Evolutionary conservation across 371 early-diverging fungal genomes (phyloP).

Genomic region (Apophysomyces trapeziformis): DNA sequence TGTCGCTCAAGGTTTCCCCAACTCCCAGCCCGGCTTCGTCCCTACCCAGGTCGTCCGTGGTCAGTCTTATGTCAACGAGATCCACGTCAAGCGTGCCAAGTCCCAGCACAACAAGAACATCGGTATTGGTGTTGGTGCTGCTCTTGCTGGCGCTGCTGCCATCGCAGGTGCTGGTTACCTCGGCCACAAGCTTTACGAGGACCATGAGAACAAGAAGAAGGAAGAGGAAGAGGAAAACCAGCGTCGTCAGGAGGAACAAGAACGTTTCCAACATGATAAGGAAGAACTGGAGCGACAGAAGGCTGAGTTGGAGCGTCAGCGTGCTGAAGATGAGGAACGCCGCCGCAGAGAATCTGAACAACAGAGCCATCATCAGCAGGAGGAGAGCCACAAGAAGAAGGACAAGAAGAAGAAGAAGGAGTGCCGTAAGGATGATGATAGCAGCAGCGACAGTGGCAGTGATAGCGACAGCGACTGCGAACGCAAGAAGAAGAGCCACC

Average conservation of each 20-base stretch:
- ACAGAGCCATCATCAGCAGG: slow-evolving; percentile 28
- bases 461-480: slow-evolving; percentile 16
- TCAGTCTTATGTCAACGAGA: slow-evolving; percentile 54
- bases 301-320: slow-evolving; percentile 24
- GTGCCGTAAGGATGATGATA: slow-evolving; percentile 14
- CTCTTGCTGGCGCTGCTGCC: slow-evolving; percentile 48
- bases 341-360: slow-evolving; percentile 30
- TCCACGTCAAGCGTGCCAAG: slow-evolving; percentile 54
- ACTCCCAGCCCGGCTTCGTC: slow-evolving; percentile 27
- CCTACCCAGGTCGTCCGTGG: slow-evolving; percentile 44
- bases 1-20: slow-evolving; percentile 54
- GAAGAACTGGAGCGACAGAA: slow-evolving; percentile 33
- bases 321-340: slow-evolving; percentile 23
- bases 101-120: slow-evolving; percentile 49
- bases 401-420: slow-evolving; percentile 22
- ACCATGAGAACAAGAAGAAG: slow-evolving; percentile 41
- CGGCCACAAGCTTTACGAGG: slow-evolving; percentile 53
- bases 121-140: slow-evolving; percentile 52
- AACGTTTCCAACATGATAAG: slow-evolving; percentile 32
- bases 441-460: slow-evolving; percentile 2
- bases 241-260: slow-evolving; percentile 32
- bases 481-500: slow-evolving; percentile 20
- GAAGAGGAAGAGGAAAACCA: slow-evolving; percentile 29
- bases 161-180: slow-evolving; percentile 57
- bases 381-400: slow-evolving; percentile 23